Conservation (phyloP, 176 grass and related monocot species). For the Bolboschoenus planiculmis region DNA sequence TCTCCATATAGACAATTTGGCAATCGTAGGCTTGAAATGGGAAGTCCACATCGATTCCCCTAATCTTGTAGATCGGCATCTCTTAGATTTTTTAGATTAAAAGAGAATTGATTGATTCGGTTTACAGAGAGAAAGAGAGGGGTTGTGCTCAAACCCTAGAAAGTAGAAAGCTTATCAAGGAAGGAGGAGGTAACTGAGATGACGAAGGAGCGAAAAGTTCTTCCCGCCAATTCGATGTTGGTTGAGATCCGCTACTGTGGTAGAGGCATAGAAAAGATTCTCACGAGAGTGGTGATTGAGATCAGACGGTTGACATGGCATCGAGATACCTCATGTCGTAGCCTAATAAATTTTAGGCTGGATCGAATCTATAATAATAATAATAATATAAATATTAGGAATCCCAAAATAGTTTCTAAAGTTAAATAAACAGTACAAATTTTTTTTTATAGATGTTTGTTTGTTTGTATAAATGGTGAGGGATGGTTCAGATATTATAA, state of each 20-base stretch:
- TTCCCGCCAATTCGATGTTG: neutral
- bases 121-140: neutral
- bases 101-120: neutral
- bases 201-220: neutral
- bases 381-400: too few species aligned
- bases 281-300: neutral
- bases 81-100: neutral
- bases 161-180: conserved; percentile 13
- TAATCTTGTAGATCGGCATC: conserved; percentile 87
- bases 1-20: conserved; percentile 89
- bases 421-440: too few species aligned
- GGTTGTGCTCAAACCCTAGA: conserved; percentile 16
- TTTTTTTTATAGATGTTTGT: too few species aligned
- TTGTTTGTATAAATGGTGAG: too few species aligned
- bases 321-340: too few species aligned
- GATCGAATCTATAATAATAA: too few species aligned
- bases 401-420: too few species aligned
- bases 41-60: conserved; percentile 80
- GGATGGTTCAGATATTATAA: too few species aligned
- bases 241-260: neutral
- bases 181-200: conserved; percentile 24
- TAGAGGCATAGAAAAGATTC: neutral
- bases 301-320: neutral
- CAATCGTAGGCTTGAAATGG: conserved; percentile 84
- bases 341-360: too few species aligned